These are phyloP conservation scores for Diaporthe humulicola DNA, from an alignment of 2,329 filamentous ascomycete species.

Conservation along the genomic window DNA sequence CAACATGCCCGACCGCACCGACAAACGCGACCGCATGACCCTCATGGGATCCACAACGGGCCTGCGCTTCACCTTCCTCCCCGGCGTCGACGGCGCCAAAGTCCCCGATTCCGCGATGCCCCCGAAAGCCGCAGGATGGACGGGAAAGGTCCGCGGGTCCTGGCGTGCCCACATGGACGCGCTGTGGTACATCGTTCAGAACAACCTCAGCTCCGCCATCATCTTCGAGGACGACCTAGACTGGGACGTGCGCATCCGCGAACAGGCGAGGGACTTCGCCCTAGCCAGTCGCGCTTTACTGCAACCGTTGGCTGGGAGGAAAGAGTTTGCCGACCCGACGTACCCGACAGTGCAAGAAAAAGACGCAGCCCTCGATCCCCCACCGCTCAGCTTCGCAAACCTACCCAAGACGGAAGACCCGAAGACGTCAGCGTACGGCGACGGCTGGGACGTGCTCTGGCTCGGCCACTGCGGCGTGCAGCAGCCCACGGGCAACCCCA, in stretches of 20 bases:
- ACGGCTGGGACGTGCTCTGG: constrained; percentile 23
- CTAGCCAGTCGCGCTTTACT: constrained; percentile 51
- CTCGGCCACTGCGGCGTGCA: constrained; percentile 24
- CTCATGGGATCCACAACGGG: not conserved
- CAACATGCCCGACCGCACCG: constrained; percentile 13
- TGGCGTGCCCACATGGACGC: constrained; percentile 17
- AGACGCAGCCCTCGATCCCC: not conserved
- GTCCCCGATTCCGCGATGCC: constrained; percentile 11
- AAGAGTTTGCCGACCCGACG: not conserved
- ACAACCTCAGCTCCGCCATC: constrained; percentile 60
- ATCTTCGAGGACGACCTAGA: constrained; percentile 70
- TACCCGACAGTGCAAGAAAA: constrained; percentile 1
- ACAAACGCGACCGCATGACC: constrained; percentile 24
- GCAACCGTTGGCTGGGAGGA: constrained; percentile 45
- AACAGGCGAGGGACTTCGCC: constrained; percentile 60
- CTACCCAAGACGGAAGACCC: not conserved
- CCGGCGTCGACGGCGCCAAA: not conserved
- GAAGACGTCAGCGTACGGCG: not conserved
- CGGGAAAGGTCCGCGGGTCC: constrained; percentile 16
- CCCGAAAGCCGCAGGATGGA: not conserved
- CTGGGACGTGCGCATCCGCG: constrained; percentile 66
- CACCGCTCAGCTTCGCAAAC: not conserved
- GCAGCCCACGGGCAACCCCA: not conserved
- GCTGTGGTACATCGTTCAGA: constrained; percentile 53
- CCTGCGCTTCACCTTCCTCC: constrained; percentile 23